Evolutionary conservation across 2,329 filamentous ascomycete genomes (phyloP).

Genomic region (Pyrenophora tritici-repentis): DNA sequence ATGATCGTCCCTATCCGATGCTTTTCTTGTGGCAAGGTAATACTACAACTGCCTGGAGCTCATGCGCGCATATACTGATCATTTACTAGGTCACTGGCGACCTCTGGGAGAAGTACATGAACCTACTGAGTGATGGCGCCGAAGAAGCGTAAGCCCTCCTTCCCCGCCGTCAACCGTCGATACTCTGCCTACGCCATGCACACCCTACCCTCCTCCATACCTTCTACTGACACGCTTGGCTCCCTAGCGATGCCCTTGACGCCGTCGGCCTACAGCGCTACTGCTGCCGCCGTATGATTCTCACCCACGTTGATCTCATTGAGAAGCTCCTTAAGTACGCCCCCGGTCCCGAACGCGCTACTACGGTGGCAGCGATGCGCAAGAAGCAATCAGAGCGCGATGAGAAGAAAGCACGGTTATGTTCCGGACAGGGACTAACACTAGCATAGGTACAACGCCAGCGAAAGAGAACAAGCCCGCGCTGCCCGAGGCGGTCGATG

Average conservation of each 20-base stretch:
- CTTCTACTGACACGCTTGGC: neutral
- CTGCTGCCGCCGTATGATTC: conserved; percentile 98
- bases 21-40: conserved; percentile 98
- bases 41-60: conserved; percentile 20
- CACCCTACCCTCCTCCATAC: neutral
- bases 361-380: conserved; percentile 10
- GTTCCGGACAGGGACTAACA: conserved; percentile 32
- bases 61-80: conserved; percentile 32
- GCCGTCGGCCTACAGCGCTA: conserved; percentile 91
- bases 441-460: conserved; percentile 41
- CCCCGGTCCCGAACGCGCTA: conserved; percentile 19
- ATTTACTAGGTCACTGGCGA: conserved; percentile 82
- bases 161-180: neutral
- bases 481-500: conserved; percentile 33
- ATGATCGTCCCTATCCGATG: conserved; percentile 99
- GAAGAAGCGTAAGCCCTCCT: conserved; percentile 40
- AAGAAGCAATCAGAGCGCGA: neutral
- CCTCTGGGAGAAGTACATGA: conserved; percentile 94
- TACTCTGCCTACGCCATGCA: neutral
- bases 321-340: conserved; percentile 80
- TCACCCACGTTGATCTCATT: conserved; percentile 98
- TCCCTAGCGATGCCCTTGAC: conserved; percentile 89
- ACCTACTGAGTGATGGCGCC: conserved; percentile 73
- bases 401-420: neutral
- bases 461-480: conserved; percentile 42